Percentiles rank a stretch among this genome's conserved stretches.
Conservation (phyloP, 129 eudicot species). For the Tagetes erecta region DNA sequence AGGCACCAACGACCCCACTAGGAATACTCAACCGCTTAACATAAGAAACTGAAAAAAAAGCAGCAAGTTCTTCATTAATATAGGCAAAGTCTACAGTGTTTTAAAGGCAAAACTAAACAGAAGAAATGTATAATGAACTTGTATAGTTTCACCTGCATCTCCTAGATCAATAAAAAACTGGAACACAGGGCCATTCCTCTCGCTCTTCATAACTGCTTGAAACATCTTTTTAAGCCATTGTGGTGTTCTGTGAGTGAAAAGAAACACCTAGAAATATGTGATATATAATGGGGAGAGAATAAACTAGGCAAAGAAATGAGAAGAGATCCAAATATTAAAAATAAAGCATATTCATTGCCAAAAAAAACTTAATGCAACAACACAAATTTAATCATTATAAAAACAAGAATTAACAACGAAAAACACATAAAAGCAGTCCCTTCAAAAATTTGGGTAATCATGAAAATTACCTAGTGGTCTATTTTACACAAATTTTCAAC, state of each 20-base stretch:
- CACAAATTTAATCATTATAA: no score
- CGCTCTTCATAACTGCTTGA: conserved; percentile 71
- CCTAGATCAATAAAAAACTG: conserved; percentile 91
- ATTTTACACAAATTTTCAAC: no score
- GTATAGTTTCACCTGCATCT: conserved; percentile 75
- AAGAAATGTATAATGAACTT: not conserved
- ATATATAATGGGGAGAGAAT: conserved; percentile 26
- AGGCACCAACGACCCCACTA: conserved; percentile 91
- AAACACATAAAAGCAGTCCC: no score
- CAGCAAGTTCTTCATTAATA: conserved; percentile 19
- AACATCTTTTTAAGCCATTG: conserved; percentile 88
- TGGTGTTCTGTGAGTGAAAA: conserved; percentile 61
- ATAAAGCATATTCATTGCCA: not conserved
- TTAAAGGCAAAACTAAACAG: not conserved
- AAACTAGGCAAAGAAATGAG: not conserved
- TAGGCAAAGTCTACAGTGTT: not conserved
- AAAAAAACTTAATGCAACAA: no score
- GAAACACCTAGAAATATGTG: conserved; percentile 35
- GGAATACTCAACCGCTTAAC: conserved; percentile 82
- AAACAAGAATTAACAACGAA: no score
- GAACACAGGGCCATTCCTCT: conserved; percentile 81
- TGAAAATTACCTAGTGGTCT: no score
- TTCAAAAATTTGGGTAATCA: no score
- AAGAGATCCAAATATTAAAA: not conserved
- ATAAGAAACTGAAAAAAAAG: conserved; percentile 66